Base-by-base conservation (phyloP, 2,329 filamentous ascomycete species). In the Colletotrichum sp. region DNA sequence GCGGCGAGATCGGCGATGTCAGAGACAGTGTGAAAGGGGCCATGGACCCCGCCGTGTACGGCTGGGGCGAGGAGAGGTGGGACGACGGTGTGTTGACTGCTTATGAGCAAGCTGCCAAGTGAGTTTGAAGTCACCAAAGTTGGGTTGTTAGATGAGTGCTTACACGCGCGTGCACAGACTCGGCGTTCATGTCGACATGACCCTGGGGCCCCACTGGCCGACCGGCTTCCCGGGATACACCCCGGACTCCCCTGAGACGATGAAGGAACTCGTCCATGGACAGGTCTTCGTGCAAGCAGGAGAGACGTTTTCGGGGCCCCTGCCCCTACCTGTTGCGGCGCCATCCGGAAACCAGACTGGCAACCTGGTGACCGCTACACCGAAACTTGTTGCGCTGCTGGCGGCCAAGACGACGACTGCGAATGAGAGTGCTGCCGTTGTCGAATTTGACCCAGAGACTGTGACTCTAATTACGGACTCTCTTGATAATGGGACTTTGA, bases 141-240 rank as follows among this genome's bases (percentile, higher is more conserved):
- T 49, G 39, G 7, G 39, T n/a, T 12, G 39, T 1, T 3, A 49
- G 1, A 49, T 0, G 9, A 0, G 1, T 7, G 39, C 39, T 49
- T 49, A 49, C 39, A 49, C 39, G 3, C 39, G 18, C 18, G n/a
- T 8, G 44, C 44, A 52, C 44, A 36, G 30, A 63, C 28, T 63
- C 1, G 59, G 26, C 1, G 59, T 21, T 30, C 59, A 63, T 21
- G 32, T 63, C 5, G 59, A 63, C 12, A 30, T 63, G 30, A 63
- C 30, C 13, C 2, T 24, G 30, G 30, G 59, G 4, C 59, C 59
- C 8, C 59, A 63, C n/a, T 63, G 59, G 30, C 59, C 59, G n/a
- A 9, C 30, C 5, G 30, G 59, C 5, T 63, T 63, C 1, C 59
- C 30, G 18, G 18, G 30, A 63, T 34, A 62, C n/a, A 63, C 59